phyloP scores from a whole-genome alignment of 805 yeast species.

The Wickerhamiella brachini region DNA sequence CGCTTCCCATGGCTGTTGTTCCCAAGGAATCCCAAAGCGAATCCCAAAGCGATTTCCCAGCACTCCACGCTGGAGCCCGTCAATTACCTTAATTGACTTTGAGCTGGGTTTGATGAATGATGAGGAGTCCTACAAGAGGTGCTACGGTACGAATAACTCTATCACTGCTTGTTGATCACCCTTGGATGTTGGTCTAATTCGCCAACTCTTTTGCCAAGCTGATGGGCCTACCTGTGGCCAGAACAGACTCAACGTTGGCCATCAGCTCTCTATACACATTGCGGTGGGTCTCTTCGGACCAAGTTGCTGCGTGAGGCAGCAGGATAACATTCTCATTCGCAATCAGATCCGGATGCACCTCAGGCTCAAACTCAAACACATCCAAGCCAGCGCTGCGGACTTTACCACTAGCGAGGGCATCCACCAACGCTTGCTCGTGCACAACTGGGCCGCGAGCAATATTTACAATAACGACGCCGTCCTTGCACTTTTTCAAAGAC shows the following conservation, averaged over 20 bases:
- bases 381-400: slow-evolving; percentile 47
- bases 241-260: slow-evolving; percentile 40
- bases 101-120: no score
- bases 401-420: slow-evolving; percentile 39
- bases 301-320: slow-evolving; percentile 85
- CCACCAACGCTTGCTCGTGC: slow-evolving; percentile 41
- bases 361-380: slow-evolving; percentile 53
- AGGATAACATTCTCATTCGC: slow-evolving; percentile 41
- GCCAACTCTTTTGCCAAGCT: slow-evolving; percentile 33
- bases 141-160: no score
- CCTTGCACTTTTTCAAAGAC: slow-evolving; percentile 55
- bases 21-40: no score
- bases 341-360: slow-evolving; percentile 40
- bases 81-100: no score
- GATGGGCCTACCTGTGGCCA: slow-evolving; percentile 50
- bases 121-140: no score
- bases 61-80: no score
- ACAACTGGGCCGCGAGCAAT: slow-evolving; percentile 81
- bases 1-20: no score
- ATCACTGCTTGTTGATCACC: no score
- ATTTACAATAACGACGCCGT: slow-evolving; percentile 63
- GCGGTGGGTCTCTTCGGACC: slow-evolving; percentile 53
- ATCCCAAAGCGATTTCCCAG: no score
- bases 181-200: no score
- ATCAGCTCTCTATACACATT: slow-evolving; percentile 67